phyloP scores from a whole-genome alignment of 805 yeast species.

The Danielozyma ontarioensis region DNA sequence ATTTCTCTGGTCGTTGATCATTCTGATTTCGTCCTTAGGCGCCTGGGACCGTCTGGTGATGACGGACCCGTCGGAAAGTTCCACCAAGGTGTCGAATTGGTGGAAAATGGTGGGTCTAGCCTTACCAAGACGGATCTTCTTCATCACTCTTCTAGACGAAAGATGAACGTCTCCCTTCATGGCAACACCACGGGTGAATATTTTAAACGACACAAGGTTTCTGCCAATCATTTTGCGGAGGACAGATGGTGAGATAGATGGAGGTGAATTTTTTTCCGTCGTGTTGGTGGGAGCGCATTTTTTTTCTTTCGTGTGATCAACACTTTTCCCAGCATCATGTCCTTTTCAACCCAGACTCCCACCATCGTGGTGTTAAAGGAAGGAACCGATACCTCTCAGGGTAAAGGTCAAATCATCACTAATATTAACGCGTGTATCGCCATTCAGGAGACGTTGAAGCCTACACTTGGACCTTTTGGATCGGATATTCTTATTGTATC shows the following conservation, averaged over 20 bases:
- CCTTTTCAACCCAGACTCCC: conserved; percentile 89
- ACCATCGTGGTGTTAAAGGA: conserved; percentile 97
- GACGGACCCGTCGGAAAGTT: conserved; percentile 92
- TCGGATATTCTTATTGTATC: conserved; percentile 90
- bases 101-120: conserved; percentile 92
- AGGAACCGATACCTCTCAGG: conserved; percentile 97
- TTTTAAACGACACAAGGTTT: not conserved
- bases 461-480: conserved; percentile 96
- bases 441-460: conserved; percentile 89
- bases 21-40: conserved; percentile 80
- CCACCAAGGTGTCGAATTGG: conserved; percentile 85
- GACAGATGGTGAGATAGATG: too few relatives aligned
- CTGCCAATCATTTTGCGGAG: not conserved
- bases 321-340: too few relatives aligned
- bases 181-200: conserved; percentile 6
- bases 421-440: conserved; percentile 97
- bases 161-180: conserved; percentile 37
- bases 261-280: too few relatives aligned
- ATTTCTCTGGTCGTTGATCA: conserved; percentile 86
- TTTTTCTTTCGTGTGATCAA: too few relatives aligned
- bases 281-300: not conserved
- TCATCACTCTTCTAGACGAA: conserved; percentile 54
- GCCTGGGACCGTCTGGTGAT: conserved; percentile 75
- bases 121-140: conserved; percentile 69
- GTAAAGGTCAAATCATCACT: conserved; percentile 90